Base-by-base conservation (phyloP, 768 basidiomycete genomes). In the Candolleomyces eurysporus region DNA sequence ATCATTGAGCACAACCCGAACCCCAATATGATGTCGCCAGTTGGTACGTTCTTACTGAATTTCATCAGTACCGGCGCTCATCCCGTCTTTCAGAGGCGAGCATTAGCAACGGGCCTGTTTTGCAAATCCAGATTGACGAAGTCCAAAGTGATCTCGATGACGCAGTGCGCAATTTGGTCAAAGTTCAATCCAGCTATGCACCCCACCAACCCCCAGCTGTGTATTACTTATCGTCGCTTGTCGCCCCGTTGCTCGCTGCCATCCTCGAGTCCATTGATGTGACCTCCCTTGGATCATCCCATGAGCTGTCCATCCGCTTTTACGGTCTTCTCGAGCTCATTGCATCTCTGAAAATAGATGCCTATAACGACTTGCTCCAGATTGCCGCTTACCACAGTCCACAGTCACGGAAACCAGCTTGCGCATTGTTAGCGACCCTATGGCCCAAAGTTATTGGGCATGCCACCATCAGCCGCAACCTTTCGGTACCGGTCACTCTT, bases 401-500 rank as follows among this genome's bases (percentile, higher is more conserved):
- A 7, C 78, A 71, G 57, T 80, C 87, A 22, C 77, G 89, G 30
- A 77, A 79, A 48, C 70, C 75, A 22, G 91, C 90, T 10, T 71
- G 88, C 63, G 71, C 76, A 42, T 70, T 89, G 6, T 73, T 95
- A 22, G 70, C 76, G 10, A 82, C 81, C 6, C 80, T 88, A 61
- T 94, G 89, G 87, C 89, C 91, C 1, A 78, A 79, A 53, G 78
- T 86, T 3, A 68, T 88, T 32, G 92, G 92, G 0, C 92, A 94
- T 72, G 74, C 82, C 43, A 70, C 82, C 19, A 72, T 91, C 63
- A 85, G 83, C 64, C 79, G 79, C 62, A 77, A 87, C 3, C 76
- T 87, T 26, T 76, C 82, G 8, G 62, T 60, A 39, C 57, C 45
- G 39, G 36, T 49, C 48, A 36, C 51, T 50, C 14, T 54, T 31